phyloP scores from a whole-genome alignment of 2,329 filamentous ascomycete genomes.

The Botrytis tulipae region DNA sequence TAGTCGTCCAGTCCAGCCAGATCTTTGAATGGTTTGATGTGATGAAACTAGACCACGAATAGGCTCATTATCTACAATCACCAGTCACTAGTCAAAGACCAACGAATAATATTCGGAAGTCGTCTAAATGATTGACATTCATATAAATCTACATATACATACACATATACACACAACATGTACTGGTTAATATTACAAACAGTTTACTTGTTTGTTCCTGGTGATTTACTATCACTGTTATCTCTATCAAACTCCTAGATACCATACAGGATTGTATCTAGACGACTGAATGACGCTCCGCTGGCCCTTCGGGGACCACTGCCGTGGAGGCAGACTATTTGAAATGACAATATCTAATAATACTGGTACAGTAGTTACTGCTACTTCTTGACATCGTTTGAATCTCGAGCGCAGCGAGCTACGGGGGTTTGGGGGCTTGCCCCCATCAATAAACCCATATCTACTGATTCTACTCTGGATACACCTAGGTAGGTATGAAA shows the following conservation, averaged over 20 bases:
- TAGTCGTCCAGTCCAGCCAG: neutral
- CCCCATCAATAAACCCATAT: neutral
- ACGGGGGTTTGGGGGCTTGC: constrained; percentile 11
- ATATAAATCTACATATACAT: too few species aligned
- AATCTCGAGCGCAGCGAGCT: constrained; percentile 5
- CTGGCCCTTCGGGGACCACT: constrained; percentile 1
- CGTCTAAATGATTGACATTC: neutral
- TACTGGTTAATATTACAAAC: too few species aligned
- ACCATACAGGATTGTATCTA: neutral
- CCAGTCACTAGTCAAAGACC: neutral
- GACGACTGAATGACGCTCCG: constrained; percentile 1
- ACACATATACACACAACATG: neutral
- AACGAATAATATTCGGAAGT: neutral
- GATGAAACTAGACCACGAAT: neutral
- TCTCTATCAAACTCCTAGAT: neutral
- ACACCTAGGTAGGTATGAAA: too few species aligned
- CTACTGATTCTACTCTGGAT: neutral
- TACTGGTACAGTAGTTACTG: neutral
- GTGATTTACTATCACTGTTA: neutral
- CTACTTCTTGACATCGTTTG: neutral
- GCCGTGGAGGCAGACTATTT: constrained; percentile 9
- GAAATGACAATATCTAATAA: neutral
- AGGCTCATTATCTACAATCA: neutral
- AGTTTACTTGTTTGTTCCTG: neutral
- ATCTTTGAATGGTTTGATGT: neutral